Base-by-base conservation (phyloP, 768 basidiomycete genomes). In the Rubroboletus satanas region DNA sequence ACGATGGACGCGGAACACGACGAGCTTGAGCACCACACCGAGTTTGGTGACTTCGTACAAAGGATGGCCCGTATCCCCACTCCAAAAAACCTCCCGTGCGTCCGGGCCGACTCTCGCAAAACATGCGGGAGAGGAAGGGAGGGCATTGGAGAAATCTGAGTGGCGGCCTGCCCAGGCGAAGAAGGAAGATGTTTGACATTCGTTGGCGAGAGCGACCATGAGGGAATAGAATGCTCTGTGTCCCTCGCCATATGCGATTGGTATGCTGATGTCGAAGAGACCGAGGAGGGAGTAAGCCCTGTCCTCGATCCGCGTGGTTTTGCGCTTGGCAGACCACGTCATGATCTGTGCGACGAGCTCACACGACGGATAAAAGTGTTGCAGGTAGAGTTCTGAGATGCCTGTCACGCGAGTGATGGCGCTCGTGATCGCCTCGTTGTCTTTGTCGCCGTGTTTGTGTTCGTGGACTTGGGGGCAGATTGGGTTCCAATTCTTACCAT, bases 11-110 rank as follows among this genome's bases (percentile, higher is more conserved):
- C 18, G 39, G 47, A 55, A 37, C n/a, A 50, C 21, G 21, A 62
- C 33, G 37, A 63, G 49, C 9, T 57, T 61, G 41, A 46, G 42
- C 10, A 31, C 36, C 45, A 58, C 36, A n/a, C 60, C 61, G 18
- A 62, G 56, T 23, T 58, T 62, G 28, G 56, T 53, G 32, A 62
- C 45, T n/a, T 51, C 36, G 32, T 61, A 61, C 7, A 32, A 61
- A 3, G 60, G 56, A 29, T 58, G 55, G 7, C 41, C 52, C 4
- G 18, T 29, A 28, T 29, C 52, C 4, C 18, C 7, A 3, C 44
- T 23, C 29, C 10, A 7, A 12, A 4, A 23, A 7, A 33, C 8
- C 43, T 18, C 52, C 35, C 11, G 36, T 5, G 36, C 4, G 7
- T 41, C 18, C 9, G 26, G 17, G 7, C 23, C 32, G 5, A 56